Evolutionary conservation across 495 filamentous ascomycete genomes (phyloP), one percentile per base, ranked within the genome.

Genomic region (Barbatosphaeria neglecta): DNA sequence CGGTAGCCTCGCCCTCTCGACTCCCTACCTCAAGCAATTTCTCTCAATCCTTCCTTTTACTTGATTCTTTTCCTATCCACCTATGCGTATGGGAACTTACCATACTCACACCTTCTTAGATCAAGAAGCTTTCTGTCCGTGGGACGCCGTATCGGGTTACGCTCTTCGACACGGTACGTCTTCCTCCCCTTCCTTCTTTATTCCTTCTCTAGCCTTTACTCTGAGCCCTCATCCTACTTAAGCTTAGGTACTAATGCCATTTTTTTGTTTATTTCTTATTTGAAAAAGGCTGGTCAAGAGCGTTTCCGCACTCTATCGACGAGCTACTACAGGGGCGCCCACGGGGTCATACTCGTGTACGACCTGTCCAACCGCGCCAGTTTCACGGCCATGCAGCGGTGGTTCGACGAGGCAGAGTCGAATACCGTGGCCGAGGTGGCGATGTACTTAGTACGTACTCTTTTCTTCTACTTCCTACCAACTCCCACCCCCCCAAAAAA

Each of bases 251-350:
- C n/a, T n/a, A n/a, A n/a, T n/a, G n/a, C n/a, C n/a, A n/a, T n/a
- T n/a, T n/a, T n/a, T n/a, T n/a, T n/a, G n/a, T n/a, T n/a, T n/a
- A n/a, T n/a, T n/a, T n/a, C n/a, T n/a, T n/a, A n/a, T n/a, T n/a
- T n/a, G n/a, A n/a, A n/a, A n/a, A 48, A 70, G 66, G 66, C 68
- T 40, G 72, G 73, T 17, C 71, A 76, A 65, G 77, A 81, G 52
- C 61, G 77, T 18, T 80, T 80, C 59, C 74, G 75, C 46, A 76
- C 77, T 7, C 65, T 81, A 37, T 77, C 76, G 3, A 77, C 72
- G 45, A 72, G 66, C 47, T 80, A 78, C 59, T 80, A 81, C 62
- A 75, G 77, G 24, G 75, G 74, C 40, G 75, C 76, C 3, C 76
- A 80, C 48, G 77, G 66, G 49, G 71, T 80, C 45, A 68, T 80